Percentiles rank a stretch among this genome's conserved stretches.
phyloP scores from a whole-genome alignment of 202 grass and related monocot species.

The Carex sylvatica region DNA sequence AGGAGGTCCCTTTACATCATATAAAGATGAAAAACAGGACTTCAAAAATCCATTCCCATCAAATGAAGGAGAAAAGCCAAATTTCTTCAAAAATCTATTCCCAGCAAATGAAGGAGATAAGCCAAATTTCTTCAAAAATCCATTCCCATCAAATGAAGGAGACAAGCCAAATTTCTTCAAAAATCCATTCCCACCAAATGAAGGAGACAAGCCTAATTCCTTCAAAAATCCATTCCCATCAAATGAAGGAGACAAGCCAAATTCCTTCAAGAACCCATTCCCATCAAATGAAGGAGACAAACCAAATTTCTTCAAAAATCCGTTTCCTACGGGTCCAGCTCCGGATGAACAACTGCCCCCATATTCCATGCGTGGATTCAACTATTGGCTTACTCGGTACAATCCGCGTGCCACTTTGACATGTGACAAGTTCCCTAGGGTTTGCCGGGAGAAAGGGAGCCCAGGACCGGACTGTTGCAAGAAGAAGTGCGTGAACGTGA shows the following conservation, averaged over 20 bases:
- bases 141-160: background rate
- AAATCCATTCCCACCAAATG: no score
- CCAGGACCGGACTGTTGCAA: slow-evolving; percentile 39
- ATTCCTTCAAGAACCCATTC: no score
- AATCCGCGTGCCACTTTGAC: background rate
- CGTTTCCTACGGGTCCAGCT: background rate
- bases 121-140: background rate
- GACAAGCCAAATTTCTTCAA: background rate
- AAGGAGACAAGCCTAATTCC: no score
- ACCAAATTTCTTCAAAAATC: background rate
- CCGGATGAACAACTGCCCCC: background rate
- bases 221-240: background rate
- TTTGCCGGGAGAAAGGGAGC: slow-evolving; percentile 36
- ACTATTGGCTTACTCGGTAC: background rate
- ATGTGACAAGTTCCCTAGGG: background rate
- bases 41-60: background rate
- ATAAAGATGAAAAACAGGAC: background rate
- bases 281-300: no score
- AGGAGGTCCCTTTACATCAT: background rate
- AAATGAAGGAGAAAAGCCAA: background rate
- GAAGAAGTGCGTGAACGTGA: slow-evolving; percentile 45
- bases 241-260: no score
- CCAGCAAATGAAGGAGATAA: background rate
- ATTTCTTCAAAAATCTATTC: background rate
- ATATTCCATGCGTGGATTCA: background rate